Evolutionary conservation across 306 rosid genomes (phyloP), one percentile per base, ranked within the genome.

Genomic region (Cucurbita pepo): DNA sequence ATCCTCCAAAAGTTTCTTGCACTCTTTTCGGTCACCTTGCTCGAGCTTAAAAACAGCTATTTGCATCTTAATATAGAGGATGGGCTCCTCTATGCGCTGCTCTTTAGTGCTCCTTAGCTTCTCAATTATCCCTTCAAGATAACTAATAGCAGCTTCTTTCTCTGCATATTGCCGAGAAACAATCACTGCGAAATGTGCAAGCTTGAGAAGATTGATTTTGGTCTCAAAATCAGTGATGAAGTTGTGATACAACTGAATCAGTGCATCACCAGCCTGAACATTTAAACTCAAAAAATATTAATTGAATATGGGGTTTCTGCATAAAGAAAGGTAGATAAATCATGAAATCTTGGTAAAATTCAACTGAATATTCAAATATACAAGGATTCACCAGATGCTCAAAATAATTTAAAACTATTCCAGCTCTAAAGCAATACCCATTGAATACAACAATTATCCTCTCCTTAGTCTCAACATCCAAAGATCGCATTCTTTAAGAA

Each of bases 221-320:
- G 99, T 95, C 88, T 95, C 99, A 43, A 95, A 95, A 83, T 95
- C 97, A 0, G 99, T 91, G 85, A 95, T 91, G 91, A 95, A 95
- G 79, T 95, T 95, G 82, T 95, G 87, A 79, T 95, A 95, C 54
- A 95, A 76, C 80, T 91, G 99, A 64, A 95, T 95, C 55, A 95
- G 81, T 70, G 97, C 99, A 83, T 95, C 99, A 2, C 99, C 99
- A 63, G 99, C 96, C 99, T 95, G 91, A 82, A 76, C 44, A 84
- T 73, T 75, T 69, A 73, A 62, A 19, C 54, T 58, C 6, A 55
- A 72, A 19, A 38, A 36, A 5, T 50, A 34, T 69, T 51, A 51
- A 69, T 8, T 9, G 22, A 34, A 48, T 34, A 7, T 8, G 59
- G 51, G 59, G 58, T 34, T 50, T 48, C 58, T 34, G 30, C 37